Evolutionary conservation across 1,284 basidiomycete species (phyloP).

Genomic region (Tetrapyrgos nigripes): DNA sequence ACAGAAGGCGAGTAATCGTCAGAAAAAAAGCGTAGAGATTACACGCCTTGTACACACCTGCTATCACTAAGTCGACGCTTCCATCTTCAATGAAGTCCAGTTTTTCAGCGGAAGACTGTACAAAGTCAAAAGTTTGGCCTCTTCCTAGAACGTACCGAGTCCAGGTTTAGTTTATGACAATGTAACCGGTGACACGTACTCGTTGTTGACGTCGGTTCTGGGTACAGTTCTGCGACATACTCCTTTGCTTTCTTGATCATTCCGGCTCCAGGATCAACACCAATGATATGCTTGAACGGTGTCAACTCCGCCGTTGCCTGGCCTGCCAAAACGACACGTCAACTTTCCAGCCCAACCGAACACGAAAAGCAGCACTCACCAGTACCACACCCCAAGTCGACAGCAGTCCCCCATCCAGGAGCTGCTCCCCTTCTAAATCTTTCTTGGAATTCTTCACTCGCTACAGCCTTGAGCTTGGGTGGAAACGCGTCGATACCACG

Average conservation of each 20-base stretch:
- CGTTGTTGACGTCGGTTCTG: constrained; percentile 15
- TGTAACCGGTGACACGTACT: background rate
- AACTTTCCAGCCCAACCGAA: constrained; percentile 2
- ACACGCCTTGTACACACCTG: constrained; percentile 53
- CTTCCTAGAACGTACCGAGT: constrained; percentile 14
- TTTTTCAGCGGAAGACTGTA: constrained; percentile 62
- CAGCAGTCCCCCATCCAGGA: constrained; percentile 59
- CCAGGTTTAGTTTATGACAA: background rate
- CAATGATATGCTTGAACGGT: constrained; percentile 68
- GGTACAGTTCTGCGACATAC: constrained; percentile 27
- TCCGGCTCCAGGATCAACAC: constrained; percentile 73
- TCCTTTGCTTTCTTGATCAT: constrained; percentile 76
- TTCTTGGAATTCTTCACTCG: background rate
- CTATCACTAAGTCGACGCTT: constrained; percentile 77
- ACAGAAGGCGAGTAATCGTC: background rate
- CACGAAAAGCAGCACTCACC: constrained; percentile 44
- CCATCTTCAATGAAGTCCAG: constrained; percentile 57
- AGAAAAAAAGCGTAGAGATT: background rate
- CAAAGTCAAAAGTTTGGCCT: constrained; percentile 44
- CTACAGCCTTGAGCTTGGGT: constrained; percentile 12
- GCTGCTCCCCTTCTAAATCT: background rate
- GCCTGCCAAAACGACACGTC: too few relatives aligned
- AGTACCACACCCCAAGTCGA: constrained; percentile 87
- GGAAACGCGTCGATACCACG: constrained; percentile 22
- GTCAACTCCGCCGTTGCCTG: constrained; percentile 72